Evolutionary conservation across 345 rosid genomes (phyloP).

Genomic region (Syzygium jambos): DNA sequence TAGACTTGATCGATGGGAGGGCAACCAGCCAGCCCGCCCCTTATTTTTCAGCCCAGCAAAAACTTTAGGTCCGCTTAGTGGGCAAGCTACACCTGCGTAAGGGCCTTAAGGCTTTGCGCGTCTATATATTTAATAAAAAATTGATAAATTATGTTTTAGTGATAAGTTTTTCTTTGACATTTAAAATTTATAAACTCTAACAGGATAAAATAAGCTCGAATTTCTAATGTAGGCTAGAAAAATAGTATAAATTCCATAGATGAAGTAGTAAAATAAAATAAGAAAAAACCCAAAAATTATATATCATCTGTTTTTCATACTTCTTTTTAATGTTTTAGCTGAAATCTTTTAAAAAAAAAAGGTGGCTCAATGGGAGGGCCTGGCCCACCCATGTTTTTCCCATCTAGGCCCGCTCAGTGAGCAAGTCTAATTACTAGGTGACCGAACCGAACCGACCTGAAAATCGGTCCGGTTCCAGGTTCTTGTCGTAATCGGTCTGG

Average conservation of each 20-base stretch:
- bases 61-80: not conserved
- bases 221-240: not conserved
- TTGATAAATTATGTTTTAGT: not conserved
- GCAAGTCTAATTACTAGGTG: too few species aligned
- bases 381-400: too few species aligned
- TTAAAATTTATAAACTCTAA: not conserved
- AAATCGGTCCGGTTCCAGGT: too few species aligned
- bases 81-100: rapidly evolving
- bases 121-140: not conserved
- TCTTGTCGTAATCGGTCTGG: too few species aligned
- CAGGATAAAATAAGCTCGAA: not conserved
- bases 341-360: too few species aligned
- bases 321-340: too few species aligned
- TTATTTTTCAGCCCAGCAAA: not conserved
- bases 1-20: too few species aligned
- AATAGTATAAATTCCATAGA: not conserved
- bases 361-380: too few species aligned
- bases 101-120: not conserved
- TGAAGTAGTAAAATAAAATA: not conserved
- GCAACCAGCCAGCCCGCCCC: too few species aligned
- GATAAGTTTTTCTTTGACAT: rapidly evolving
- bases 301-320: too few species aligned
- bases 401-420: not conserved
- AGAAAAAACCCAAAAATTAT: too few species aligned
- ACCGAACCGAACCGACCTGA: too few species aligned